Conservation (phyloP, 2,329 filamentous ascomycete species). For the Trichoderma atrobrunneum region DNA sequence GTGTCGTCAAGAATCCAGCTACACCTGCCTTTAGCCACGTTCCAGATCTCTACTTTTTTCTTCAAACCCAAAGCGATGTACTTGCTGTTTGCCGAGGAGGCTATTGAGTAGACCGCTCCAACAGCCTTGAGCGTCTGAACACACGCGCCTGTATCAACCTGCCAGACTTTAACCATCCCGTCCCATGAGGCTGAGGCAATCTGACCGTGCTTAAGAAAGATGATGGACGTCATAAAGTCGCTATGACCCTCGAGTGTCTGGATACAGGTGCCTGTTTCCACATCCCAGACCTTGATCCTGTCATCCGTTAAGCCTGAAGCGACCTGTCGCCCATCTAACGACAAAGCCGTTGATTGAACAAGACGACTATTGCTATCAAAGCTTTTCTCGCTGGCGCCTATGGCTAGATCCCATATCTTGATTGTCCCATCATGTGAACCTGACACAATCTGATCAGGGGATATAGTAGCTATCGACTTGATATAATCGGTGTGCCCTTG, state of each 20-base stretch:
- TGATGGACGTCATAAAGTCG: not conserved
- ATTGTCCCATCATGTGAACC: not conserved
- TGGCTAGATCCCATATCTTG: slow-evolving; percentile 4
- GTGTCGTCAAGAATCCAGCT: not conserved
- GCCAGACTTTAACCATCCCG: not conserved
- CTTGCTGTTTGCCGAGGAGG: not conserved
- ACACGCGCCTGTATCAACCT: not conserved
- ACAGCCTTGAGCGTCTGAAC: not conserved
- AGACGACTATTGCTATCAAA: not conserved
- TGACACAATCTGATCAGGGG: not conserved
- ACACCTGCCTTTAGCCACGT: not conserved
- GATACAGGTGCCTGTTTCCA: not conserved
- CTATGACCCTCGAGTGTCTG: not conserved
- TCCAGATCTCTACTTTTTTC: slow-evolving; percentile 5
- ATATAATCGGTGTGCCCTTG: not conserved
- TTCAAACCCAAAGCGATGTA: not conserved
- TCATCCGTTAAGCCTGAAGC: not conserved
- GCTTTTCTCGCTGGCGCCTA: not conserved
- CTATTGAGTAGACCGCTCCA: not conserved
- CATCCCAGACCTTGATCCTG: not conserved
- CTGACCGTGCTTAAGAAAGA: not conserved
- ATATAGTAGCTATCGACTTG: not conserved
- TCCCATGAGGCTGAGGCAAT: slow-evolving; percentile 1
- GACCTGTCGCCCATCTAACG: not conserved
- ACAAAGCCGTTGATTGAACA: not conserved